Evolutionary conservation across 257 asterid genomes (phyloP).

Genomic region (Capsicum chinense): DNA sequence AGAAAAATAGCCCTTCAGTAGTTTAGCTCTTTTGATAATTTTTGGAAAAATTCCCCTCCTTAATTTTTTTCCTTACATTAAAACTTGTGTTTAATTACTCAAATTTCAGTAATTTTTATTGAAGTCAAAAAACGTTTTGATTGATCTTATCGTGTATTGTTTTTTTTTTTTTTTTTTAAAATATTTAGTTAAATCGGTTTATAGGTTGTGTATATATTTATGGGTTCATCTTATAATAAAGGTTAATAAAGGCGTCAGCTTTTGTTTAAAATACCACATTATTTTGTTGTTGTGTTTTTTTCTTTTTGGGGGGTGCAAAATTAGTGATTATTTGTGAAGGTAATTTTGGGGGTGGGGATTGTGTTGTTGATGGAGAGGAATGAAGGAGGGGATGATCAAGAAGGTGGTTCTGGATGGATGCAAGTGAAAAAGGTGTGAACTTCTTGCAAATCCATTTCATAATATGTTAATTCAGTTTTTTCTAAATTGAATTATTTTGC

Average conservation of each 20-base stretch:
- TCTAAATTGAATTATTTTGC: slow-evolving; percentile 7
- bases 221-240: not conserved
- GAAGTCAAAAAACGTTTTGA: not conserved
- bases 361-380: slow-evolving; percentile 59
- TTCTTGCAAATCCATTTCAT: slow-evolving; percentile 23
- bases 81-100: not conserved
- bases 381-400: slow-evolving; percentile 84
- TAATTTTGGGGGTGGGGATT: slow-evolving; percentile 23
- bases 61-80: slow-evolving; percentile 25
- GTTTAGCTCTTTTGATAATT: not conserved
- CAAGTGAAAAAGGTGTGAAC: slow-evolving; percentile 88
- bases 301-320: slow-evolving; percentile 13
- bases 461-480: not conserved
- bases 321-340: slow-evolving; percentile 36
- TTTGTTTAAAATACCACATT: not conserved
- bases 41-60: slow-evolving; percentile 26
- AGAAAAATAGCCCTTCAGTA: not conserved
- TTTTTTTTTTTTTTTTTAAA: not conserved
- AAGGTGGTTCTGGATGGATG: slow-evolving; percentile 96
- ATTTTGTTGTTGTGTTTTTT: not conserved
- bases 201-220: not conserved
- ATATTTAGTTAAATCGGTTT: not conserved
- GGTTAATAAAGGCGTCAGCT: slow-evolving; percentile 17
- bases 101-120: not conserved
- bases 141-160: not conserved